A percentile compares a stretch with the other conserved stretches of the same genome.
These are phyloP conservation scores for Pelargonium myrrhifolium DNA, from an alignment of 441 rosid genomes.

Conservation along the genomic window DNA sequence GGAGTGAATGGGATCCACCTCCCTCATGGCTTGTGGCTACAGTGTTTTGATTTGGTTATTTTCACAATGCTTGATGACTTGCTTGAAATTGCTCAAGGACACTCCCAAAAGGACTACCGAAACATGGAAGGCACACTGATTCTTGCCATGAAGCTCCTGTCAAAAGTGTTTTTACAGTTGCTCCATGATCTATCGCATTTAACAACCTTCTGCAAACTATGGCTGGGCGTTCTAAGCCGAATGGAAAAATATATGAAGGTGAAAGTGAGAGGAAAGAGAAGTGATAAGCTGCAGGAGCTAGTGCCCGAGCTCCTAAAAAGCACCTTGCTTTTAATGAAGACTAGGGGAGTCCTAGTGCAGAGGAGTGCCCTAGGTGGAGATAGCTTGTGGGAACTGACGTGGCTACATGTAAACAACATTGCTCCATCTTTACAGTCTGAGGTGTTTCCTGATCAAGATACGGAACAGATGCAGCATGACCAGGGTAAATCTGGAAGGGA, in stretches of 20 bases:
- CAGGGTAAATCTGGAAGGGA: neutral
- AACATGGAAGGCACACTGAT: conserved; percentile 85
- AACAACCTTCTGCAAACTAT: conserved; percentile 75
- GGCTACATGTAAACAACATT: conserved; percentile 78
- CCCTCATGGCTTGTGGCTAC: conserved; percentile 61
- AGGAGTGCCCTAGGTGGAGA: conserved; percentile 74
- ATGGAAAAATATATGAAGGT: conserved; percentile 84
- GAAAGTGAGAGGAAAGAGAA: conserved; percentile 68
- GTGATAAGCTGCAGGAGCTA: conserved; percentile 67
- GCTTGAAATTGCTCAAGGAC: conserved; percentile 69
- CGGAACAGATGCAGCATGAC: neutral
- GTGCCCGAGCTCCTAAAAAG: conserved; percentile 78
- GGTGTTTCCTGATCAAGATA: conserved; percentile 61
- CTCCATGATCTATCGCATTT: conserved; percentile 55
- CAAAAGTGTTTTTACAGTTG: conserved; percentile 61
- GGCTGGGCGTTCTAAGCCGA: conserved; percentile 78
- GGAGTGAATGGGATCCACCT: conserved; percentile 55
- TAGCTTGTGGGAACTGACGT: conserved; percentile 83
- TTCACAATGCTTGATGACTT: conserved; percentile 84
- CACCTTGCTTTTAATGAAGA: conserved; percentile 69
- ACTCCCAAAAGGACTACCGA: conserved; percentile 69
- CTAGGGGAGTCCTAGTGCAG: conserved; percentile 44
- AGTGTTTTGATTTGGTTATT: conserved; percentile 73
- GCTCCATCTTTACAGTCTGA: conserved; percentile 63
- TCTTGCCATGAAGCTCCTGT: conserved; percentile 59